A percentile compares a stretch with the other conserved stretches of the same genome.
Conservation (phyloP, 2,329 filamentous ascomycete genomes). For the Cordyceps tenuipes region DNA sequence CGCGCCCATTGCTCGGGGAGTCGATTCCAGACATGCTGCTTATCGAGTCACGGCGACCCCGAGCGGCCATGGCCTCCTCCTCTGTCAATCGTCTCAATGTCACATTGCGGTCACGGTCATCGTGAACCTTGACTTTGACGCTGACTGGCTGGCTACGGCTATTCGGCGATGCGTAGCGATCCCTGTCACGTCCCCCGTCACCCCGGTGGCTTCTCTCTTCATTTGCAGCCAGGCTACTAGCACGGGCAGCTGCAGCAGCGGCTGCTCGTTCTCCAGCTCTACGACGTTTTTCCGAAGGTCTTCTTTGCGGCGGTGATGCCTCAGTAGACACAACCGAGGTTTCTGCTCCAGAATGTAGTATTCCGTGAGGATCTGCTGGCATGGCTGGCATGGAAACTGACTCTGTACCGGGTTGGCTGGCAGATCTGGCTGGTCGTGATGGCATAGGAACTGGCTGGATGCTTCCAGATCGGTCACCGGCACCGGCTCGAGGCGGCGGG, state of each 20-base stretch:
- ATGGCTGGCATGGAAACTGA: slow-evolving; percentile 45
- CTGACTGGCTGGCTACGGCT: slow-evolving; percentile 43
- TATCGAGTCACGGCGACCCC: slow-evolving; percentile 38
- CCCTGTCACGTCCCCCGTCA: slow-evolving; percentile 29
- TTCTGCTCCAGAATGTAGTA: slow-evolving; percentile 24
- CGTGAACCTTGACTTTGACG: slow-evolving; percentile 52
- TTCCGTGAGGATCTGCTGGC: slow-evolving; percentile 43
- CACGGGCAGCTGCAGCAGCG: slow-evolving; percentile 39
- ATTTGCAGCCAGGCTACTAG: slow-evolving; percentile 39
- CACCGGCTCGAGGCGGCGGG: slow-evolving; percentile 17
- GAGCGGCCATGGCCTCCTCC: slow-evolving; percentile 43
- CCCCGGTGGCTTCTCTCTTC: slow-evolving; percentile 31
- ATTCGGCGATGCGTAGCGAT: slow-evolving; percentile 32
- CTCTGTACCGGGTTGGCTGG: slow-evolving; percentile 26
- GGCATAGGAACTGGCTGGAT: slow-evolving; percentile 1
- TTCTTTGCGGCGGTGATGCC: slow-evolving; percentile 32
- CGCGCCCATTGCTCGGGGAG: slow-evolving; percentile 35
- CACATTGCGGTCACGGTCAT: slow-evolving; percentile 52
- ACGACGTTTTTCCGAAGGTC: slow-evolving; percentile 37
- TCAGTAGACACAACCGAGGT: slow-evolving; percentile 23
- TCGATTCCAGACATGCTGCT: slow-evolving; percentile 52
- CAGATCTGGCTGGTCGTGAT: slow-evolving; percentile 21
- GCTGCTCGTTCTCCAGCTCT: slow-evolving; percentile 37
- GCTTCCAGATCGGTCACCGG: slow-evolving; percentile 8
- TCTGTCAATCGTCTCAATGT: slow-evolving; percentile 54